Evolutionary conservation across 2,329 filamentous ascomycete genomes (phyloP).

Genomic region (Orbilia blumenaviensis): DNA sequence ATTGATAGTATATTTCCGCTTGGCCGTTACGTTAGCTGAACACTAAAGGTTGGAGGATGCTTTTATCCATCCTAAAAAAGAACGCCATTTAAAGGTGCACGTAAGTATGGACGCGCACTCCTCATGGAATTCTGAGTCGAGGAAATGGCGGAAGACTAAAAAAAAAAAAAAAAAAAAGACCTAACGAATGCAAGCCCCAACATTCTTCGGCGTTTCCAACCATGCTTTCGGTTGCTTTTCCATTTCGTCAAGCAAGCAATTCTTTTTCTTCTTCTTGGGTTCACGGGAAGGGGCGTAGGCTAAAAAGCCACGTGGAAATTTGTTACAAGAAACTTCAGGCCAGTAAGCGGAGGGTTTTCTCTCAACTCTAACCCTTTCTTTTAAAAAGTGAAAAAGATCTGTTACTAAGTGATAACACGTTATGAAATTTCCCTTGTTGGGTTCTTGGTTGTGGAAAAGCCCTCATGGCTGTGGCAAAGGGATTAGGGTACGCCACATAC

Average conservation of each 20-base stretch:
- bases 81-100: background rate
- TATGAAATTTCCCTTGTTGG: background rate
- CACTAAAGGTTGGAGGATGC: background rate
- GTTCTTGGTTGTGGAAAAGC: background rate
- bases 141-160: background rate
- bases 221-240: background rate
- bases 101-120: background rate
- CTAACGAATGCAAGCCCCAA: too few relatives aligned
- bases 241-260: background rate
- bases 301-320: slow-evolving; percentile 54
- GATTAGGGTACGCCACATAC: slow-evolving; percentile 1
- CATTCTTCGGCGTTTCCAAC: background rate
- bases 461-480: slow-evolving; percentile 42
- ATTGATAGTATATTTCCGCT: too few relatives aligned
- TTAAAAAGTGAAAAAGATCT: background rate
- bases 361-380: background rate
- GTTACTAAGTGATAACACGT: background rate
- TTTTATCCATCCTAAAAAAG: too few relatives aligned
- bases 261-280: background rate
- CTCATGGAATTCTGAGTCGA: background rate
- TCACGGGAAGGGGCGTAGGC: slow-evolving; percentile 43
- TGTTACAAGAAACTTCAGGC: background rate
- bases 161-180: too few relatives aligned
- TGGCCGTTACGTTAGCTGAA: slow-evolving; percentile 34
- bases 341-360: slow-evolving; percentile 18